Percentiles rank a stretch among this genome's conserved stretches.
Conservation (phyloP, 371 early-diverging fungal species). For the Saksenaea vasiformis region DNA sequence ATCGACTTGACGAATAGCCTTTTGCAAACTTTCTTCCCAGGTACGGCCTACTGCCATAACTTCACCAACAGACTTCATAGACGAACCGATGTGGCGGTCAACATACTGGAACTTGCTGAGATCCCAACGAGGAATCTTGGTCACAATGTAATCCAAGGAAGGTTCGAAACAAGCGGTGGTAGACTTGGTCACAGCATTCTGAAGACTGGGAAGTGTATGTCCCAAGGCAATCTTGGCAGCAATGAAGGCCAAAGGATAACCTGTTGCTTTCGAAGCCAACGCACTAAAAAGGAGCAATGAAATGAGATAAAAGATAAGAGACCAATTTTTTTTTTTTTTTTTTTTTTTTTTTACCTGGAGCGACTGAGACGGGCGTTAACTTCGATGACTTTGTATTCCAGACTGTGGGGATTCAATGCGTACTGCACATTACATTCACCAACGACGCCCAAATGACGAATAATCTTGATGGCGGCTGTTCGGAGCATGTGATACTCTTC, state of each 20-base stretch:
- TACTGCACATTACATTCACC: conserved; percentile 98
- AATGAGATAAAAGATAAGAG: too few relatives aligned
- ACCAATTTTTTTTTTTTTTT: neutral
- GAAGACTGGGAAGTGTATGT: conserved; percentile 79
- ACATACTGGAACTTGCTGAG: conserved; percentile 91
- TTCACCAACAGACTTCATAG: conserved; percentile 96
- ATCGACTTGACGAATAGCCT: conserved; percentile 83
- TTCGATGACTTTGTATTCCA: conserved; percentile 92
- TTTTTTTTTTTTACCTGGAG: conserved; percentile 43
- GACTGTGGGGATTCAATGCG: conserved; percentile 84
- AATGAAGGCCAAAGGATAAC: conserved; percentile 94
- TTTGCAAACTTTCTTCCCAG: conserved; percentile 93
- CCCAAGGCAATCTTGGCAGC: conserved; percentile 94
- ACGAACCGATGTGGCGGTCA: conserved; percentile 74
- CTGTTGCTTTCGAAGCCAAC: conserved; percentile 94
- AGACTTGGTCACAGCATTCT: conserved; percentile 87
- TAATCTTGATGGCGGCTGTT: conserved; percentile 90
- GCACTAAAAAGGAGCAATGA: conserved; percentile 50
- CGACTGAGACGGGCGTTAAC: conserved; percentile 95
- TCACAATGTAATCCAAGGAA: conserved; percentile 89
- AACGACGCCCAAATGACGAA: conserved; percentile 94
- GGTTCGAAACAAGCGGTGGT: conserved; percentile 97
- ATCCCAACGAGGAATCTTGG: conserved; percentile 97
- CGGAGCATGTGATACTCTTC: conserved; percentile 95
- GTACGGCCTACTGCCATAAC: conserved; percentile 97